phyloP scores from a whole-genome alignment of 345 rosid genomes.

The Crucihimalaya himalaica region DNA sequence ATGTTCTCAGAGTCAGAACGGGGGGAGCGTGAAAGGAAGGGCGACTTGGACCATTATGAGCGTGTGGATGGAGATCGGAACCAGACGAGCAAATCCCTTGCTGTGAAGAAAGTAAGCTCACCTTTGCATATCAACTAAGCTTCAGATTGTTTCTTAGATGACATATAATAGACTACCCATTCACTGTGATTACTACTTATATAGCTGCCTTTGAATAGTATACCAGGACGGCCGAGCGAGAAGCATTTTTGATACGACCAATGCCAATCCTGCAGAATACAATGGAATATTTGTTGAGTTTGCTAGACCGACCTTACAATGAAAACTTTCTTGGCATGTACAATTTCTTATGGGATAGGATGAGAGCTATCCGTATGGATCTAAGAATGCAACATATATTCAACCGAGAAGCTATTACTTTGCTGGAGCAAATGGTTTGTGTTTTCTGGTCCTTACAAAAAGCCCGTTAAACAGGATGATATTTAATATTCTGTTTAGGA shows the following conservation, averaged over 20 bases:
- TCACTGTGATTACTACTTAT: conserved; percentile 35
- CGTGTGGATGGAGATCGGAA: conserved; percentile 93
- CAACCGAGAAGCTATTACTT: conserved; percentile 69
- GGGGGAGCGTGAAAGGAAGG: conserved; percentile 93
- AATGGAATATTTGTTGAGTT: conserved; percentile 69
- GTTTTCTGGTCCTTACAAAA: conserved; percentile 17
- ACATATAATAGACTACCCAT: conserved; percentile 6
- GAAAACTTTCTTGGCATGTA: conserved; percentile 80
- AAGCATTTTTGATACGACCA: conserved; percentile 84
- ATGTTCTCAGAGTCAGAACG: conserved; percentile 77
- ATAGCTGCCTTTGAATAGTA: conserved; percentile 54
- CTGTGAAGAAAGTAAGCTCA: conserved; percentile 67
- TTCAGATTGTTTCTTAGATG: conserved; percentile 20
- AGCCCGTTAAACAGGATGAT: background rate
- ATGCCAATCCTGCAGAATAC: conserved; percentile 87
- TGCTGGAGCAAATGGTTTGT: conserved; percentile 97
- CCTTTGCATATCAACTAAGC: conserved; percentile 10
- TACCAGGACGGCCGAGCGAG: conserved; percentile 93
- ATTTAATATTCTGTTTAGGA: conserved; percentile 2
- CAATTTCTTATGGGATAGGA: conserved; percentile 97
- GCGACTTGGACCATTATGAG: conserved; percentile 94
- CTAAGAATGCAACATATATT: conserved; percentile 97
- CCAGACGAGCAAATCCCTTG: conserved; percentile 79
- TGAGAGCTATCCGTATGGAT: conserved; percentile 97
- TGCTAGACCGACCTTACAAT: conserved; percentile 87